phyloP scores from a whole-genome alignment of 2,329 filamentous ascomycete genomes.

The Nemania sp. region DNA sequence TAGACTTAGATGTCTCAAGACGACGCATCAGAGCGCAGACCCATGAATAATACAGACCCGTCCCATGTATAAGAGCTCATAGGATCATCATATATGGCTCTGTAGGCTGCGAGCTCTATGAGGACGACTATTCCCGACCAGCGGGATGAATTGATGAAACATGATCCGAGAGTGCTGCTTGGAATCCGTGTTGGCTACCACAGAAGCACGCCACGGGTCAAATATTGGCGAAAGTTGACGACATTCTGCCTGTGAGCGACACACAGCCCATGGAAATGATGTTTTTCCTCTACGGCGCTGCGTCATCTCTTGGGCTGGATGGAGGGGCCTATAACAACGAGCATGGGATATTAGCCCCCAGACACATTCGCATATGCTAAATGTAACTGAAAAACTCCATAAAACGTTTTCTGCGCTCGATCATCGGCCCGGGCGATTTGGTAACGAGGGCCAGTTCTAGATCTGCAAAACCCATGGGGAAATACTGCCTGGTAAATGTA shows the following conservation, averaged over 20 bases:
- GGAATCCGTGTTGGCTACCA: background rate
- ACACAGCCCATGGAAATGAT: conserved; percentile 6
- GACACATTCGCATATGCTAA: too few species aligned
- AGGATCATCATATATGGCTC: background rate
- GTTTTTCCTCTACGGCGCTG: background rate
- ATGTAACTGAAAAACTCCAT: too few species aligned
- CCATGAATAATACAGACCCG: background rate
- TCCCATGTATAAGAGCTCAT: background rate
- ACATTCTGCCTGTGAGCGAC: conserved; percentile 2
- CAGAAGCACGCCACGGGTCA: conserved; percentile 14
- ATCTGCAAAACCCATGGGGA: conserved; percentile 14
- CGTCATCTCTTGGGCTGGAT: conserved; percentile 1
- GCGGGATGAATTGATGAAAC: conserved; percentile 1
- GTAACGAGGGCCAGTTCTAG: conserved; percentile 10
- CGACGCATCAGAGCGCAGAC: conserved; percentile 3
- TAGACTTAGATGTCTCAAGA: background rate
- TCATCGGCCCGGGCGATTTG: conserved; percentile 1
- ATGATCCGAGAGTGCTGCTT: background rate
- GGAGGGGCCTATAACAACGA: too few species aligned
- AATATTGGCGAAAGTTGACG: conserved; percentile 23
- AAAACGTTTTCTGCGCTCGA: background rate
- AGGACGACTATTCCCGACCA: background rate
- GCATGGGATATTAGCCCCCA: too few species aligned
- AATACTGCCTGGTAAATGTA: background rate
- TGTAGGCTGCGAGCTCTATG: background rate